Evolutionary conservation across 257 asterid genomes (phyloP).

Genomic region (Nicotiana benthamiana): DNA sequence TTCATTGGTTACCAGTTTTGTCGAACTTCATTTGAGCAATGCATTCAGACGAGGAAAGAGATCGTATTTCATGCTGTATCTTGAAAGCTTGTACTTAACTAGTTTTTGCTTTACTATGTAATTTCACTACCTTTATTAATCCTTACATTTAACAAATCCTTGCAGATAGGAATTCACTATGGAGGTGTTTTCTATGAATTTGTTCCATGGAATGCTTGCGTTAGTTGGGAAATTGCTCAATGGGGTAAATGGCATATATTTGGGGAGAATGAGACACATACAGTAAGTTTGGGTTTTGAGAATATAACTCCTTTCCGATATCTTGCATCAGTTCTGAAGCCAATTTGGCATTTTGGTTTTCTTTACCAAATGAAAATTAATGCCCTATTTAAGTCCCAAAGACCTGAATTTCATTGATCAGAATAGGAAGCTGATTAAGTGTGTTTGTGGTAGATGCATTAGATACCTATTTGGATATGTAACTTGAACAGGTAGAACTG

Average conservation of each 20-base stretch:
- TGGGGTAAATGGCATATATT: conserved; percentile 89
- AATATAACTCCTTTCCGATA: not conserved
- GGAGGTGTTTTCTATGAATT: conserved; percentile 77
- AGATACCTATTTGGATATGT: not conserved
- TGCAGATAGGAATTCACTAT: conserved; percentile 84
- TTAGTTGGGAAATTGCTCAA: conserved; percentile 72
- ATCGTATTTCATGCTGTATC: not conserved
- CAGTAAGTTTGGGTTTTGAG: conserved; percentile 26
- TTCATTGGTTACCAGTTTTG: not conserved
- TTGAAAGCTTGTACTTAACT: not conserved
- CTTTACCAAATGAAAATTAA: not conserved
- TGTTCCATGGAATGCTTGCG: conserved; percentile 86
- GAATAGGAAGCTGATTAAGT: not conserved
- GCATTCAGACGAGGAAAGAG: not conserved
- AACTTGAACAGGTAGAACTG: conserved; percentile 56
- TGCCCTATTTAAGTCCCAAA: not conserved
- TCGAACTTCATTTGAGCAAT: not conserved
- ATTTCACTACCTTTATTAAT: not conserved
- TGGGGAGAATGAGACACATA: conserved; percentile 67
- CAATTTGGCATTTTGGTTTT: not conserved
- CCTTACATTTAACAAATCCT: conserved; percentile 2
- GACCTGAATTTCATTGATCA: not conserved
- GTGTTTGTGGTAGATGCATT: not conserved
- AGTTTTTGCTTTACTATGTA: not conserved
- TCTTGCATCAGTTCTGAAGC: not conserved